These are phyloP conservation scores for Phytophthora gonapodyides DNA, from an alignment of 352 stramenopile genomes.

Conservation along the genomic window DNA sequence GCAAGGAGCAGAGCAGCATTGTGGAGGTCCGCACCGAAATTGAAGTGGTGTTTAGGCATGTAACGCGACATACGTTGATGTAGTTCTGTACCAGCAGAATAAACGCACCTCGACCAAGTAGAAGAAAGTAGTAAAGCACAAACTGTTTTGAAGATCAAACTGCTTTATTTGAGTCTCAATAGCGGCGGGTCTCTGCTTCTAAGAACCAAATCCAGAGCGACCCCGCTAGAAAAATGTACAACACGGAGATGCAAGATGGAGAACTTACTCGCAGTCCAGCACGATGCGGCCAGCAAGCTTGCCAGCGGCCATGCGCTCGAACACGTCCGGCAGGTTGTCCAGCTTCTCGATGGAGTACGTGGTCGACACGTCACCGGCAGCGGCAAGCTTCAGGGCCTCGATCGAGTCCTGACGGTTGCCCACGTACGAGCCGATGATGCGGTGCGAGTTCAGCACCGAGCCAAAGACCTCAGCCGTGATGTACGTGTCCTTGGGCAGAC, in stretches of 20 bases:
- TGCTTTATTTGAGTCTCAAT: slow-evolving; percentile 1
- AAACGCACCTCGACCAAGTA: too few relatives aligned
- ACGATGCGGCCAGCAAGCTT: slow-evolving; percentile 53
- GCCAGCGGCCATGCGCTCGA: slow-evolving; percentile 47
- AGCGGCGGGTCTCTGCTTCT: slow-evolving; percentile 11
- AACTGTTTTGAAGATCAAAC: slow-evolving; percentile 6
- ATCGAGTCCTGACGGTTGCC: slow-evolving; percentile 61
- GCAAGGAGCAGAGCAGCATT: too few relatives aligned
- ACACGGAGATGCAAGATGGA: slow-evolving; percentile 7
- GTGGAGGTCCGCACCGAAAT: too few relatives aligned
- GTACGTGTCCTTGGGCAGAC: slow-evolving; percentile 57
- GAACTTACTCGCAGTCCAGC: slow-evolving; percentile 51
- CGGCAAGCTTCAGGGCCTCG: slow-evolving; percentile 57
- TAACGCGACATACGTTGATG: too few relatives aligned
- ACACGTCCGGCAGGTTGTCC: slow-evolving; percentile 43
- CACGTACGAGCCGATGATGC: slow-evolving; percentile 59
- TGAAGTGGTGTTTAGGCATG: too few relatives aligned
- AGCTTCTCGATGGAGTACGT: slow-evolving; percentile 44
- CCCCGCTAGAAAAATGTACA: slow-evolving; percentile 26
- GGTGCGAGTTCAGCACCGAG: slow-evolving; percentile 48
- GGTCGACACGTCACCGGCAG: slow-evolving; percentile 46
- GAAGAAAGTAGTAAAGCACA: too few relatives aligned
- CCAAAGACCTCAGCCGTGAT: slow-evolving; percentile 43
- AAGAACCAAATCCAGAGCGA: slow-evolving; percentile 18
- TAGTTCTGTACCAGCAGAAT: too few relatives aligned